These are phyloP conservation scores for Pythium vanterpoolii DNA, from an alignment of 352 stramenopile genomes.

Conservation along the genomic window DNA sequence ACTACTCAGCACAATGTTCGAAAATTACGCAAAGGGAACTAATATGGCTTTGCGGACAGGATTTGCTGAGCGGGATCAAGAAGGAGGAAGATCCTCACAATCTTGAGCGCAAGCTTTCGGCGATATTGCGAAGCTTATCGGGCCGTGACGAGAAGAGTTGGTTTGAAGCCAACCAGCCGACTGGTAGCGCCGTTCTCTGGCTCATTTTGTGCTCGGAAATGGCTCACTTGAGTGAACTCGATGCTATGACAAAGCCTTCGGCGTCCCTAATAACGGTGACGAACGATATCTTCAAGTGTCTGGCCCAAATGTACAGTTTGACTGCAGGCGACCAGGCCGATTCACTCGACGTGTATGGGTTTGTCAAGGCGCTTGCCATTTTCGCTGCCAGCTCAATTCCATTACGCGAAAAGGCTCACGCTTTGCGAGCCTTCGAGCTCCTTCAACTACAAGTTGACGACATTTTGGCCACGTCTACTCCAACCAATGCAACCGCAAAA, in stretches of 20 bases:
- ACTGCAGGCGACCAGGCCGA: background rate
- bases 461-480: background rate
- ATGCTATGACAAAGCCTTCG: background rate
- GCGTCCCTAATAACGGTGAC: background rate
- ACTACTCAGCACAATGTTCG: background rate
- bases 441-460: slow-evolving; percentile 9
- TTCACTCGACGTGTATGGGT: background rate
- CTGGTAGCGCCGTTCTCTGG: slow-evolving; percentile 10
- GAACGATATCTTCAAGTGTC: slow-evolving; percentile 5
- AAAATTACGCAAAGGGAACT: background rate
- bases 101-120: slow-evolving; percentile 6
- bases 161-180: background rate
- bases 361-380: slow-evolving; percentile 5
- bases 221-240: slow-evolving; percentile 9
- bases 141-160: background rate
- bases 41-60: background rate
- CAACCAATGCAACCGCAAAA: background rate
- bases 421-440: background rate
- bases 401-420: slow-evolving; percentile 4
- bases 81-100: background rate
- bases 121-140: background rate
- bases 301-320: background rate
- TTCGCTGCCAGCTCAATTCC: slow-evolving; percentile 6
- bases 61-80: background rate
- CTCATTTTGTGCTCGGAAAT: background rate